These are phyloP conservation scores for Diaporthe vexans DNA, from an alignment of 2,329 filamentous ascomycete species.

Conservation along the genomic window DNA sequence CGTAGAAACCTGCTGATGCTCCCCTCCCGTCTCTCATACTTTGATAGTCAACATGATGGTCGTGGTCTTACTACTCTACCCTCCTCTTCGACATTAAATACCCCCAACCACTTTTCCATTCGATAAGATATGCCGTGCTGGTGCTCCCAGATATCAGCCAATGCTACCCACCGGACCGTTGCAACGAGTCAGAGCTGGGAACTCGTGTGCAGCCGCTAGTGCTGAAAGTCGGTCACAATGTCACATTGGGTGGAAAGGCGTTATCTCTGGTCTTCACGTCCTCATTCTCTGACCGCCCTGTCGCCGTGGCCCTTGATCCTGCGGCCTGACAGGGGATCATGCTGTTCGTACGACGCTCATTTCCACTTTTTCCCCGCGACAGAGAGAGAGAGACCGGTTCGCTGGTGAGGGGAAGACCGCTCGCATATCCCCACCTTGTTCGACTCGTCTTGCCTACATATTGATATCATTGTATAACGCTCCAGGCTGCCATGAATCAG, in stretches of 20 bases:
- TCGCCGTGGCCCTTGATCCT: constrained; percentile 1
- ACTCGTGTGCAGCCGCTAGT: constrained; percentile 22
- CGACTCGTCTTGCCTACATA: neutral
- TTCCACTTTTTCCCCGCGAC: constrained; percentile 26
- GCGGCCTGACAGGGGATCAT: constrained; percentile 24
- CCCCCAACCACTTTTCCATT: constrained; percentile 7
- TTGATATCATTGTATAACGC: too few relatives aligned
- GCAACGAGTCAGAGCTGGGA: constrained; percentile 22
- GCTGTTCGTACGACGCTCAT: constrained; percentile 25
- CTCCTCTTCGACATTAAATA: constrained; percentile 12
- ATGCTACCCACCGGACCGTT: constrained; percentile 8
- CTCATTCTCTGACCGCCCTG: constrained; percentile 29
- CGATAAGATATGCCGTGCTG: constrained; percentile 12
- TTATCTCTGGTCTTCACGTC: constrained; percentile 17
- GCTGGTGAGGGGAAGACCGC: neutral
- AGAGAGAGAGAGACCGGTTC: neutral
- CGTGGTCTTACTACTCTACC: constrained; percentile 14
- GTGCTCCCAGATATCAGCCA: constrained; percentile 27
- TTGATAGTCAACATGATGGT: neutral
- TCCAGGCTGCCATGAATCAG: too few relatives aligned
- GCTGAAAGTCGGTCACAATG: constrained; percentile 32
- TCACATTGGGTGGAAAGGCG: constrained; percentile 19
- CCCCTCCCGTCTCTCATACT: neutral
- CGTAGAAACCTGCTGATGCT: neutral
- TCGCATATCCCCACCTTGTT: neutral